A percentile compares a stretch with the other conserved stretches of the same genome.
Conservation (phyloP, 352 stramenopile genomes). For the Halophytophthora batemanensis region DNA sequence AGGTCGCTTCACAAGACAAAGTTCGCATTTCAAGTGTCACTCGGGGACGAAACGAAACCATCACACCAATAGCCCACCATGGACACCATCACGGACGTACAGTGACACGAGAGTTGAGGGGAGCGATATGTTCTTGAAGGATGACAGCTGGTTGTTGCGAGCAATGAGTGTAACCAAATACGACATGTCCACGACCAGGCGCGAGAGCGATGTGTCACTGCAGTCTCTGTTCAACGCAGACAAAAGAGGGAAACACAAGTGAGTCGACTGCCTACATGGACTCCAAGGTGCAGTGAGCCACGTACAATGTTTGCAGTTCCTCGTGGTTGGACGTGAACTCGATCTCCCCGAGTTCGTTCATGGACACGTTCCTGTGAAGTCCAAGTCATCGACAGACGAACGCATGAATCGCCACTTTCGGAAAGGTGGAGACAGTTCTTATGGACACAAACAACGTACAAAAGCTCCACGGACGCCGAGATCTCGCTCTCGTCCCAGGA, state of each 20-base stretch:
- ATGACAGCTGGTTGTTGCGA: slow-evolving; percentile 20
- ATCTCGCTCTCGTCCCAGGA: slow-evolving; percentile 25
- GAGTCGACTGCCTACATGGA: neutral
- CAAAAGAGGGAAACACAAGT: neutral
- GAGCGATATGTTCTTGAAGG: slow-evolving; percentile 21
- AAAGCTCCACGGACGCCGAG: slow-evolving; percentile 8
- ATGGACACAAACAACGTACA: slow-evolving; percentile 9
- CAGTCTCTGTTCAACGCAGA: slow-evolving; percentile 14
- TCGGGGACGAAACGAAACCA: neutral
- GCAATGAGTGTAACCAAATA: slow-evolving; percentile 23
- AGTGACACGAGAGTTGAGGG: slow-evolving; percentile 24
- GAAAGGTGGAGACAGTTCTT: neutral
- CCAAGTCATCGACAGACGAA: neutral
- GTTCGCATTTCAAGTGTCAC: too few relatives aligned
- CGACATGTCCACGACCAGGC: slow-evolving; percentile 21
- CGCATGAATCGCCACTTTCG: neutral
- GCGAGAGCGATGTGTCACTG: slow-evolving; percentile 23
- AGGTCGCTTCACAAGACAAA: slow-evolving; percentile 15
- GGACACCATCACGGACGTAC: slow-evolving; percentile 6
- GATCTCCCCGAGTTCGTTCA: slow-evolving; percentile 11
- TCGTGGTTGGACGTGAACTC: slow-evolving; percentile 20
- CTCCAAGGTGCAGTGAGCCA: neutral
- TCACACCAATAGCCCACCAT: neutral
- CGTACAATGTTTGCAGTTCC: slow-evolving; percentile 24
- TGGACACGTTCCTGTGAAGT: slow-evolving; percentile 22